Evolutionary conservation across 805 yeast species (phyloP).

Genomic region (Brettanomyces custersianus): DNA sequence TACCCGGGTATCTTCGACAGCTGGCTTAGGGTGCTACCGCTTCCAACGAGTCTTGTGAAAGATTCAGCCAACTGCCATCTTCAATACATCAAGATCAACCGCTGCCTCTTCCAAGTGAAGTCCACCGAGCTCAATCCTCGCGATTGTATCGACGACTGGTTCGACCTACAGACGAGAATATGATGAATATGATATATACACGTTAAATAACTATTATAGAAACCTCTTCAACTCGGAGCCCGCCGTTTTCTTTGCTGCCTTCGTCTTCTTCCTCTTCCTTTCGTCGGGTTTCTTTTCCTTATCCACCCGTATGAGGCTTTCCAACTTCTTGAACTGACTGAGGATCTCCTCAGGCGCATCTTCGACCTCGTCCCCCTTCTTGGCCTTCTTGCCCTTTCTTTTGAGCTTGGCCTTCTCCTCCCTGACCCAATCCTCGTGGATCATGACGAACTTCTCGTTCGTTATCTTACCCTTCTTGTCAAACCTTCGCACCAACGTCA

Average conservation of each 20-base stretch:
- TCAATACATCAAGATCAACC: constrained; percentile 38
- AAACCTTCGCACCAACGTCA: constrained; percentile 9
- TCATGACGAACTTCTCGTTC: constrained; percentile 18
- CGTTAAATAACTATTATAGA: not conserved
- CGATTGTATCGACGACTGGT: constrained; percentile 40
- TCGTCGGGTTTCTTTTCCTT: constrained; percentile 3
- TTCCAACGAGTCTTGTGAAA: constrained; percentile 32
- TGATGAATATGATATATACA: not conserved
- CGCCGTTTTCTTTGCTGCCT: not conserved
- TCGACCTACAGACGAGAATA: constrained; percentile 23
- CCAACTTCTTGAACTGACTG: constrained; percentile 13
- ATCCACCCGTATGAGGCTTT: constrained; percentile 9
- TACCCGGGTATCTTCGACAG: constrained; percentile 48
- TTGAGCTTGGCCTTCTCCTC: constrained; percentile 7
- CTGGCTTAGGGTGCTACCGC: constrained; percentile 48
- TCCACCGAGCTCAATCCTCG: constrained; percentile 28
- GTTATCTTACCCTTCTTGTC: constrained; percentile 8
- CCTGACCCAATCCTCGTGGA: constrained; percentile 13
- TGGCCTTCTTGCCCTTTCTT: constrained; percentile 1
- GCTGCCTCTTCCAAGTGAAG: constrained; percentile 36
- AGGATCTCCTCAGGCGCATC: constrained; percentile 8
- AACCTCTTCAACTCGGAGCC: constrained; percentile 1
- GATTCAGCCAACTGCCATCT: constrained; percentile 12
- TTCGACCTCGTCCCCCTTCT: constrained; percentile 1
- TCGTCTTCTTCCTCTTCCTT: not conserved